Evolutionary conservation across 1,284 basidiomycete genomes (phyloP).

Genomic region (Blastosporella zonata): DNA sequence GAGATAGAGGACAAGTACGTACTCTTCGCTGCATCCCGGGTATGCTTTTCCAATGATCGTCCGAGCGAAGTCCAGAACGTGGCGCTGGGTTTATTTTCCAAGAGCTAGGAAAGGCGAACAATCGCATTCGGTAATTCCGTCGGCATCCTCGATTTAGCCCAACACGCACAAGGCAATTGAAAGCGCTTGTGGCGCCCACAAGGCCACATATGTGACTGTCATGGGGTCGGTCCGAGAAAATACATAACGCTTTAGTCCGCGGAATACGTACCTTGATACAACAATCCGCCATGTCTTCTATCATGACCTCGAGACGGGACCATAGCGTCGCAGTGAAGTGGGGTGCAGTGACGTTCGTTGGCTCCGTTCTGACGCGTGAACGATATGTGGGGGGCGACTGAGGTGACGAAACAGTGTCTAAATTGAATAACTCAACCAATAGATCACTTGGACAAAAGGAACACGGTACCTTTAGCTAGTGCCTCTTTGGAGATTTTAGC

Average conservation of each 20-base stretch:
- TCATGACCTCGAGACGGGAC: slow-evolving; percentile 76
- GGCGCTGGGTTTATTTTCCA: slow-evolving; percentile 88
- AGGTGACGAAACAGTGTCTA: slow-evolving; percentile 38
- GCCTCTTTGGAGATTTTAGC: slow-evolving; percentile 83
- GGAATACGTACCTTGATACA: slow-evolving; percentile 73
- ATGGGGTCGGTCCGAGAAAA: neutral
- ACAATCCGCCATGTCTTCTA: slow-evolving; percentile 87
- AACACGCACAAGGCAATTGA: slow-evolving; percentile 12
- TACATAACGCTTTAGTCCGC: neutral
- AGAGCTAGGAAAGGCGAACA: slow-evolving; percentile 41
- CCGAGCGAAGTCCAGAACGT: slow-evolving; percentile 89
- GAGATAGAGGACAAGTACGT: slow-evolving; percentile 15
- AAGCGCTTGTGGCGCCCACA: slow-evolving; percentile 15
- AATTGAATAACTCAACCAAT: slow-evolving; percentile 6
- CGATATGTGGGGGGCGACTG: slow-evolving; percentile 57
- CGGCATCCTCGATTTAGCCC: neutral
- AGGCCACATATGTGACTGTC: slow-evolving; percentile 1
- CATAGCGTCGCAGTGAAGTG: slow-evolving; percentile 84
- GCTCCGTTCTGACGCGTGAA: slow-evolving; percentile 80
- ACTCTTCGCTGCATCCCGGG: slow-evolving; percentile 77
- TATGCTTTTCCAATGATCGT: slow-evolving; percentile 75
- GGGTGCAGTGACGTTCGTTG: slow-evolving; percentile 76
- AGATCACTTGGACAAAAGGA: slow-evolving; percentile 3
- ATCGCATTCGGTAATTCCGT: neutral
- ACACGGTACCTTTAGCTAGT: slow-evolving; percentile 60